These are phyloP conservation scores for Ogataea polymorpha DNA, from an alignment of 805 yeast genomes.

Conservation along the genomic window DNA sequence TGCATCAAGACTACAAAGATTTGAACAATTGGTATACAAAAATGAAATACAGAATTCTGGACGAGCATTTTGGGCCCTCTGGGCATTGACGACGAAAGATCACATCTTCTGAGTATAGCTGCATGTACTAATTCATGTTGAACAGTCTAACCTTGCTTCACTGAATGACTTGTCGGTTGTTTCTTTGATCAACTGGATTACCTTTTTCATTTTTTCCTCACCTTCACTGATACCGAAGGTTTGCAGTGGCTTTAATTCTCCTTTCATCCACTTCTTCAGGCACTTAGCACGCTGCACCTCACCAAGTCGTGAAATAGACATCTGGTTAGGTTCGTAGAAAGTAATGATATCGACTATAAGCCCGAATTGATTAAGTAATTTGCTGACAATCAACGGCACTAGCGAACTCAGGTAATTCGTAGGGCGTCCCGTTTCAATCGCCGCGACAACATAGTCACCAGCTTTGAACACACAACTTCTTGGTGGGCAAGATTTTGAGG, in stretches of 20 bases:
- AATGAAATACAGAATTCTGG: constrained; percentile 42
- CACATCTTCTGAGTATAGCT: no score
- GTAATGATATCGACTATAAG: constrained; percentile 80
- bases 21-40: constrained; percentile 57
- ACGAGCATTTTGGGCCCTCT: constrained; percentile 34
- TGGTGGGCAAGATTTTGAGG: not conserved
- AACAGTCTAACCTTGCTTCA: not conserved
- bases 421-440: constrained; percentile 57
- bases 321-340: constrained; percentile 61
- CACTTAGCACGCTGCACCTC: constrained; percentile 74
- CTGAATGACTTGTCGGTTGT: constrained; percentile 5
- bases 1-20: constrained; percentile 40
- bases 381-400: constrained; percentile 79
- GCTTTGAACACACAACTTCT: constrained; percentile 65
- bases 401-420: constrained; percentile 59
- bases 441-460: constrained; percentile 72
- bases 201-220: constrained; percentile 57
- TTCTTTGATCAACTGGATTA: constrained; percentile 52
- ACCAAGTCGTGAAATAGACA: constrained; percentile 70
- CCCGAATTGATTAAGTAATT: constrained; percentile 76
- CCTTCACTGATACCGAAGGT: constrained; percentile 64
- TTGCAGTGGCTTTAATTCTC: constrained; percentile 40
- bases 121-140: no score
- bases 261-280: constrained; percentile 52
- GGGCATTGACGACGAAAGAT: constrained; percentile 2